phyloP scores from a whole-genome alignment of 257 asterid species.

The Scutellaria minor region DNA sequence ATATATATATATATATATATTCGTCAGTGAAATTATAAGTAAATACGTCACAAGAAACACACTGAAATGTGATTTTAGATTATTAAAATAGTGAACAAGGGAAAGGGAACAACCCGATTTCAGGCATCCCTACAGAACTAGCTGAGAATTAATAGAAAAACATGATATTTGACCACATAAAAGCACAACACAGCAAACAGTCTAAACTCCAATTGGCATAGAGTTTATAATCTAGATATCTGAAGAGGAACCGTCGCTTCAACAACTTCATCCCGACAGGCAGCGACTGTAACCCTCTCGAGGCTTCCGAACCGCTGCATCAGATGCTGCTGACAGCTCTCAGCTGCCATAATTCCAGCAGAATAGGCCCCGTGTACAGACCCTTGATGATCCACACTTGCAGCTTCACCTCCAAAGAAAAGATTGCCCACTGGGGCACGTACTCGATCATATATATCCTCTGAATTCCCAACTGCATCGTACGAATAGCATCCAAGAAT shows the following conservation, averaged over 20 bases:
- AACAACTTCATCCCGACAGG: constrained; percentile 68
- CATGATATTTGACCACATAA: background rate
- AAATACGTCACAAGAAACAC: too few relatives aligned
- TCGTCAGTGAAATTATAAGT: too few relatives aligned
- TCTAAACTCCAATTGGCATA: too few relatives aligned
- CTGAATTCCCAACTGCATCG: constrained; percentile 90
- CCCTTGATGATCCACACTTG: constrained; percentile 92
- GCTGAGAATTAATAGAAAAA: background rate
- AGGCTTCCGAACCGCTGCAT: constrained; percentile 59
- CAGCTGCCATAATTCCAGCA: constrained; percentile 92
- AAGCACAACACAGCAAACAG: background rate
- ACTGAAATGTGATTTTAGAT: background rate
- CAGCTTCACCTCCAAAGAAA: constrained; percentile 98
- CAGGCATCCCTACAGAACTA: constrained; percentile 3
- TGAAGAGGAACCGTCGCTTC: constrained; percentile 82
- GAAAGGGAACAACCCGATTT: background rate
- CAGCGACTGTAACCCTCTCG: constrained; percentile 62
- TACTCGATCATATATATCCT: constrained; percentile 80
- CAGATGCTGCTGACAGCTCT: constrained; percentile 68
- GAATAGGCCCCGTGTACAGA: constrained; percentile 99
- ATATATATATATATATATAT: too few relatives aligned
- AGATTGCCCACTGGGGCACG: constrained; percentile 86
- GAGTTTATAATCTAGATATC: constrained; percentile 73
- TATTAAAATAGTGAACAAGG: background rate
- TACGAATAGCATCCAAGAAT: constrained; percentile 90